These are phyloP conservation scores for Blastomyces gilchristii DNA, from an alignment of 2,329 filamentous ascomycete species.

Conservation along the genomic window DNA sequence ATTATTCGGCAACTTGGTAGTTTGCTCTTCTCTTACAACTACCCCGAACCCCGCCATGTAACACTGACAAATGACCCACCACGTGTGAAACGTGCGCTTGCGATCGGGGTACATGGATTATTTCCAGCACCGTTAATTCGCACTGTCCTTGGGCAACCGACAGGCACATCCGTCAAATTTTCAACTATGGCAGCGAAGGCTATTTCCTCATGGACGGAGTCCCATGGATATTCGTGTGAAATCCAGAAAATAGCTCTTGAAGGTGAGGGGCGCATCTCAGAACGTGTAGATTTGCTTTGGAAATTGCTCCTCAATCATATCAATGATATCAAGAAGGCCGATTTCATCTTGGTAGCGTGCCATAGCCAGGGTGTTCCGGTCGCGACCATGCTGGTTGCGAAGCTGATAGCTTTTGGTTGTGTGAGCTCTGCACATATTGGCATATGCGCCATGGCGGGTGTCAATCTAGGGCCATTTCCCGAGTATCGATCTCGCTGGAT, in stretches of 20 bases:
- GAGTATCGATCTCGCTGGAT: slow-evolving; percentile 86
- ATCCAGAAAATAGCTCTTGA: slow-evolving; percentile 92
- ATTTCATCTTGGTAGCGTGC: slow-evolving; percentile 84
- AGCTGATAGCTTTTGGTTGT: slow-evolving; percentile 82
- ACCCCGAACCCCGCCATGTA: slow-evolving; percentile 55
- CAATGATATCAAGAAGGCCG: slow-evolving; percentile 74
- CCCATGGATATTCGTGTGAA: slow-evolving; percentile 62
- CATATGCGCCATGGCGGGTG: slow-evolving; percentile 80
- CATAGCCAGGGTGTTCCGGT: slow-evolving; percentile 96
- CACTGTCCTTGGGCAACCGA: slow-evolving; percentile 88
- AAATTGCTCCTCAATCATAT: slow-evolving; percentile 92
- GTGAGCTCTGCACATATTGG: slow-evolving; percentile 68
- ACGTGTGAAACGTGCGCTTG: slow-evolving; percentile 72
- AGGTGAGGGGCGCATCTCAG: slow-evolving; percentile 82
- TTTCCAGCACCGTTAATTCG: slow-evolving; percentile 81
- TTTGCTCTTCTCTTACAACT: slow-evolving; percentile 44
- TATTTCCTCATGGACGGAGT: slow-evolving; percentile 71
- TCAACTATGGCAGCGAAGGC: slow-evolving; percentile 76
- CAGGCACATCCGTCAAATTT: slow-evolving; percentile 88
- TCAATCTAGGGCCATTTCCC: slow-evolving; percentile 84
- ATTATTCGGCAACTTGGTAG: slow-evolving; percentile 49
- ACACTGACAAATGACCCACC: slow-evolving; percentile 58
- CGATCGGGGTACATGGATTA: slow-evolving; percentile 88
- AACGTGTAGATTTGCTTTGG: slow-evolving; percentile 87
- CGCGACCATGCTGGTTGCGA: slow-evolving; percentile 81